Conservation (phyloP, 208 protist genomes). For the Trypanosoma cruzi region DNA sequence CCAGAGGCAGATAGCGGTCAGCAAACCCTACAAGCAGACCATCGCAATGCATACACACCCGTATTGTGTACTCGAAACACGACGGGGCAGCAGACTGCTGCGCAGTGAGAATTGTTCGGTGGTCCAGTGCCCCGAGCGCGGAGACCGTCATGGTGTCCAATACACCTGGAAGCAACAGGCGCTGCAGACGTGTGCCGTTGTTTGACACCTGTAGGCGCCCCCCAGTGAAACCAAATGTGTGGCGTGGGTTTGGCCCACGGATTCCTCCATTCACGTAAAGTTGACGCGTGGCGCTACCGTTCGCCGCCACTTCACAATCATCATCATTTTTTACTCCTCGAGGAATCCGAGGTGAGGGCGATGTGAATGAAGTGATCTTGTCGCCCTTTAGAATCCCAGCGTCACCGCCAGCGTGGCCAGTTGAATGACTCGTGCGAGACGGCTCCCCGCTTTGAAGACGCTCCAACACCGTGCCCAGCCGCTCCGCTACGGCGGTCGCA, state of each 20-base stretch:
- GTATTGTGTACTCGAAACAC: constrained; percentile 22
- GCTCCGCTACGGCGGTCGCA: neutral
- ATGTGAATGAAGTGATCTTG: neutral
- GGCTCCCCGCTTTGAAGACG: neutral
- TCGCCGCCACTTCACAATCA: neutral
- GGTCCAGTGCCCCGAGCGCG: constrained; percentile 40
- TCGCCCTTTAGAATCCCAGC: neutral
- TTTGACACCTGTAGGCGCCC: constrained; percentile 20
- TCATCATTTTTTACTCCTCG: neutral
- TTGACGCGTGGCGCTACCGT: neutral
- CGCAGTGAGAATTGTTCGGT: constrained; percentile 28
- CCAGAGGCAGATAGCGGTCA: constrained; percentile 51
- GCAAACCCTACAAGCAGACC: constrained; percentile 53
- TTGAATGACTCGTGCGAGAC: neutral
- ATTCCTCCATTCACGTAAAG: neutral
- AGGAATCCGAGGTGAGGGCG: neutral
- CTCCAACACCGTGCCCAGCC: neutral
- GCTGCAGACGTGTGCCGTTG: constrained; percentile 20
- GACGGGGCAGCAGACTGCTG: constrained; percentile 17
- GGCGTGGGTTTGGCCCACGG: neutral
- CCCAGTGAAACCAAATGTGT: constrained; percentile 23
- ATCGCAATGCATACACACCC: constrained; percentile 14
- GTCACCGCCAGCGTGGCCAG: neutral
- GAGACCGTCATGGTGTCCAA: constrained; percentile 31
- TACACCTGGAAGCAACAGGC: constrained; percentile 21